Evolutionary conservation across 768 basidiomycete genomes (phyloP).

Genomic region (Boletus edulis): DNA sequence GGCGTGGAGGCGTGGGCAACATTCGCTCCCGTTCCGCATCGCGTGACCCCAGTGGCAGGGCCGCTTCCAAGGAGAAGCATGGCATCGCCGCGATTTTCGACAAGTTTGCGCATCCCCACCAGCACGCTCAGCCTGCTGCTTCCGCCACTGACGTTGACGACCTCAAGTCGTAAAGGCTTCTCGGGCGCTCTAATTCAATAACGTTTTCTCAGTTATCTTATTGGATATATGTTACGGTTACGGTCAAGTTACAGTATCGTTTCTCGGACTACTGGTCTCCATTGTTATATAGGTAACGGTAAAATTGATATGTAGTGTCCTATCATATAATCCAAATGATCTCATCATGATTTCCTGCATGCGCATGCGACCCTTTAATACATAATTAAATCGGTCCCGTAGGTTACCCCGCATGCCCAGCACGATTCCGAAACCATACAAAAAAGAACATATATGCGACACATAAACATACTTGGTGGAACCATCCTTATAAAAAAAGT

Average conservation of each 20-base stretch:
- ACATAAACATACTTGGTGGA: neutral
- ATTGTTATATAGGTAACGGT: neutral
- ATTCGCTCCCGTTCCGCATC: constrained; percentile 43
- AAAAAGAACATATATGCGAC: constrained; percentile 2
- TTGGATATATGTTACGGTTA: no score
- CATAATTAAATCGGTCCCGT: neutral
- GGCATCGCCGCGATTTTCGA: constrained; percentile 30
- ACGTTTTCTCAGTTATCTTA: neutral
- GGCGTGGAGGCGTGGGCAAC: constrained; percentile 65
- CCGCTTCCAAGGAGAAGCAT: constrained; percentile 29
- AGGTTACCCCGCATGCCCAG: constrained; percentile 6
- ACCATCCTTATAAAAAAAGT: constrained; percentile 1
- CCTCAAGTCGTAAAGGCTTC: neutral
- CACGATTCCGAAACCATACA: constrained; percentile 13
- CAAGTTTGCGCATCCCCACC: constrained; percentile 26
- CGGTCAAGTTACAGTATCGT: neutral
- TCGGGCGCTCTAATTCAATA: neutral
- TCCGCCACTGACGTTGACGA: neutral
- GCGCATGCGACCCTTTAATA: no score
- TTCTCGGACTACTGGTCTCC: neutral
- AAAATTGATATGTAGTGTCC: neutral
- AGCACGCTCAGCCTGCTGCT: neutral
- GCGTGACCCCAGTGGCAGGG: constrained; percentile 26
- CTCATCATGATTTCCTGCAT: neutral
- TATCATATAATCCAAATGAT: neutral